Percentiles rank a stretch among this genome's conserved stretches.
Conservation (phyloP, 176 grass and related monocot genomes). For the Puya raimondii region DNA sequence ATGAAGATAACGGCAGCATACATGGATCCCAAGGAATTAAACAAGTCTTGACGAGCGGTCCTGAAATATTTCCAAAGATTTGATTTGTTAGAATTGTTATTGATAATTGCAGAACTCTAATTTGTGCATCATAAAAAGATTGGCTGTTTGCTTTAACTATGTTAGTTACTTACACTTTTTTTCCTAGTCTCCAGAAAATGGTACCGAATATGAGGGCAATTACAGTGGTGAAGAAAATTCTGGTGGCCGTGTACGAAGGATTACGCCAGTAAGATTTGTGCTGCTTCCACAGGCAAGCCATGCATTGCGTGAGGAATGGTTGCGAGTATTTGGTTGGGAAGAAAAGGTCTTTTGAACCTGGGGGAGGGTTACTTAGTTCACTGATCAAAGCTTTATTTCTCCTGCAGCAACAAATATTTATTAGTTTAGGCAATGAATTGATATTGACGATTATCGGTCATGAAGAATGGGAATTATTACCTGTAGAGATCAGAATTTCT, state of each 20-base stretch:
- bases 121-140: neutral
- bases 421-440: neutral
- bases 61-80: slow-evolving; percentile 28
- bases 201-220: slow-evolving; percentile 83
- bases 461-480: slow-evolving; percentile 14
- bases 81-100: neutral
- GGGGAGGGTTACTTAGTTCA: slow-evolving; percentile 52
- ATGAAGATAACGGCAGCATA: slow-evolving; percentile 86
- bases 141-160: neutral
- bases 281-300: slow-evolving; percentile 87
- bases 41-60: slow-evolving; percentile 40
- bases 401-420: slow-evolving; percentile 30
- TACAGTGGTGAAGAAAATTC: slow-evolving; percentile 86
- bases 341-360: slow-evolving; percentile 62
- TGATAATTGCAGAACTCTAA: neutral
- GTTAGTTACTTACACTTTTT: slow-evolving; percentile 65
- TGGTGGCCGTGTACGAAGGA: slow-evolving; percentile 83
- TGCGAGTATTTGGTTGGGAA: slow-evolving; percentile 67
- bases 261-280: slow-evolving; percentile 91
- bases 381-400: slow-evolving; percentile 76
- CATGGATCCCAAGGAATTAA: slow-evolving; percentile 84
- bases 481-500: slow-evolving; percentile 57
- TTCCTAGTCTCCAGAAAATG: slow-evolving; percentile 70
- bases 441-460: too few relatives aligned
- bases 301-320: slow-evolving; percentile 64